Percentiles rank a stretch among this genome's conserved stretches.
phyloP scores from a whole-genome alignment of 306 rosid genomes.

The Trifolium dubium region DNA sequence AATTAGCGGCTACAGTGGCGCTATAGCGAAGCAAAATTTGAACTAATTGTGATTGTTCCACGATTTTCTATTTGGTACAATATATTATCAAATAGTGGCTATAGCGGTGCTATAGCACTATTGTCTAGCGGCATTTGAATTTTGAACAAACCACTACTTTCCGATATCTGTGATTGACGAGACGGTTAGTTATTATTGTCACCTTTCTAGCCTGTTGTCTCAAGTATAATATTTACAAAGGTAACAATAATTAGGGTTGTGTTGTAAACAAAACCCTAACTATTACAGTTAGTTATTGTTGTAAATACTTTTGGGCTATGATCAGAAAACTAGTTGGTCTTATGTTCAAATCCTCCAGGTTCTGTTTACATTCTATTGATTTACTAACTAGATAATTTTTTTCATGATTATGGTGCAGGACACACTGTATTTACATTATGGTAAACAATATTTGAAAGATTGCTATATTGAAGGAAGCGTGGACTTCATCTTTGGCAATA shows the following conservation, averaged over 20 bases:
- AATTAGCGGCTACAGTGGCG: too few relatives aligned
- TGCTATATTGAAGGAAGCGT: slow-evolving; percentile 98
- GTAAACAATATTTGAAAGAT: slow-evolving; percentile 91
- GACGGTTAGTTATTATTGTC: slow-evolving; percentile 17
- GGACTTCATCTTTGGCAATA: slow-evolving; percentile 94
- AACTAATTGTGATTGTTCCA: too few relatives aligned
- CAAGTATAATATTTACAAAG: slow-evolving; percentile 3
- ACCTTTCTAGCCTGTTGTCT: slow-evolving; percentile 18
- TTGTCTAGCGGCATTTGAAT: too few relatives aligned
- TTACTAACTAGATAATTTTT: slow-evolving; percentile 14
- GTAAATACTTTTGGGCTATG: slow-evolving; percentile 18
- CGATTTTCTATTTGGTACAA: too few relatives aligned
- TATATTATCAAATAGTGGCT: too few relatives aligned
- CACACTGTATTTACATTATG: slow-evolving; percentile 86
- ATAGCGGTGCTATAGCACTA: too few relatives aligned
- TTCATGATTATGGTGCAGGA: slow-evolving; percentile 59
- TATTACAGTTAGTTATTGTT: not conserved
- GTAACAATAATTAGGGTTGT: too few relatives aligned
- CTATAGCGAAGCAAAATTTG: too few relatives aligned
- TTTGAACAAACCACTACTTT: too few relatives aligned
- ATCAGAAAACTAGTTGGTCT: slow-evolving; percentile 21
- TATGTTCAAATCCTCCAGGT: not conserved
- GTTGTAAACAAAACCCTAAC: too few relatives aligned
- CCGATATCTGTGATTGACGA: too few relatives aligned
- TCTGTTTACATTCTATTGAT: slow-evolving; percentile 33